A percentile compares a stretch with the other conserved stretches of the same genome.
Conservation (phyloP, 305 asterid species). For the Rubia peregrina region DNA sequence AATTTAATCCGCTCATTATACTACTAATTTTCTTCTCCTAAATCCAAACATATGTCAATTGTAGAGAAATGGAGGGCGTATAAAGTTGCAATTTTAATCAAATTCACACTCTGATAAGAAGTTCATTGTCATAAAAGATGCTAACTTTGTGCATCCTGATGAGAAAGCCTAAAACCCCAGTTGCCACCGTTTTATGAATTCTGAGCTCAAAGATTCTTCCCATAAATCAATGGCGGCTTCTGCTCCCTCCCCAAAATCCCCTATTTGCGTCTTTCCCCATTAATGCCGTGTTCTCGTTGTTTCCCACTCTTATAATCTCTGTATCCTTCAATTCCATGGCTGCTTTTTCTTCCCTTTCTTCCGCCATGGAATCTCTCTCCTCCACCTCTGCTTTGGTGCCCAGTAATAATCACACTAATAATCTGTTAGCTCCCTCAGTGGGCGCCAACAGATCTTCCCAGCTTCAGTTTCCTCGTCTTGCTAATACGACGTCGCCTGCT, state of each 20-base stretch:
- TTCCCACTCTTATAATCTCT: background rate
- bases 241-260: background rate
- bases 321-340: constrained; percentile 17
- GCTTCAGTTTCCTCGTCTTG: constrained; percentile 19
- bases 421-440: constrained; percentile 3
- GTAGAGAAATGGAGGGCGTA: too few species aligned
- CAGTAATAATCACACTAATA: constrained; percentile 8
- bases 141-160: background rate
- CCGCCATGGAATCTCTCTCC: constrained; percentile 57
- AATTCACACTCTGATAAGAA: too few species aligned
- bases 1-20: too few species aligned
- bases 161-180: background rate
- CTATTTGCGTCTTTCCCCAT: background rate
- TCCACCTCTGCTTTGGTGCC: constrained; percentile 36
- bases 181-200: background rate
- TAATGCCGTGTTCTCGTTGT: background rate
- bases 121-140: background rate
- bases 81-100: background rate
- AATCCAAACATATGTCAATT: too few species aligned
- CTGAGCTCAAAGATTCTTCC: background rate
- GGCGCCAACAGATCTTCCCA: constrained; percentile 20
- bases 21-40: too few species aligned
- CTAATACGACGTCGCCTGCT: constrained; percentile 21
- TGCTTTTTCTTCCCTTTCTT: constrained; percentile 18
- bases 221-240: background rate